phyloP scores from a whole-genome alignment of 2,329 filamentous ascomycete genomes.

The Byssochlamys sp. region DNA sequence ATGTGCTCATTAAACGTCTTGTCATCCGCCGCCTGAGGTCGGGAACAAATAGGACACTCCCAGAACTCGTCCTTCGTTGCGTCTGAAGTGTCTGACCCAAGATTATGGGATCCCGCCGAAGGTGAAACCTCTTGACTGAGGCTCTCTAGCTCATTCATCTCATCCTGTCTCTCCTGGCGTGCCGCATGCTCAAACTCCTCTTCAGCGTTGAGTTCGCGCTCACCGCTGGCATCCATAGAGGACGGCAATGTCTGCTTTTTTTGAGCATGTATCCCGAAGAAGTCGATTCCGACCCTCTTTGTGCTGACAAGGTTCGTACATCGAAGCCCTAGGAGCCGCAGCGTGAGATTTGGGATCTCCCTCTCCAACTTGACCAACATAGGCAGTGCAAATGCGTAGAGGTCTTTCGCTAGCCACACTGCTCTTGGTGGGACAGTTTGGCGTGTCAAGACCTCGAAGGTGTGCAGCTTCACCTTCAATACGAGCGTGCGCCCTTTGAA shows the following conservation, averaged over 20 bases:
- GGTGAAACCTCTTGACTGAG: slow-evolving; percentile 47
- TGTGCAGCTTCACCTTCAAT: slow-evolving; percentile 87
- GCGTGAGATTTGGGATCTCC: slow-evolving; percentile 66
- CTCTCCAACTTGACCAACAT: slow-evolving; percentile 77
- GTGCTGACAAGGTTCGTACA: slow-evolving; percentile 81
- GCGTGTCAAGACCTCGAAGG: slow-evolving; percentile 80
- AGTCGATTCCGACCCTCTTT: slow-evolving; percentile 69
- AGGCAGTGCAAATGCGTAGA: slow-evolving; percentile 71
- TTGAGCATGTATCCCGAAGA: slow-evolving; percentile 53
- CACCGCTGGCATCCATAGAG: slow-evolving; percentile 19
- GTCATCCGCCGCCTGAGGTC: slow-evolving; percentile 66
- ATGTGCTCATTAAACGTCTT: slow-evolving; percentile 80
- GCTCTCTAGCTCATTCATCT: slow-evolving; percentile 52
- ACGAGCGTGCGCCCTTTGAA: slow-evolving; percentile 86
- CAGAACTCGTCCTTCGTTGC: slow-evolving; percentile 42
- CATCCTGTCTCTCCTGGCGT: slow-evolving; percentile 50
- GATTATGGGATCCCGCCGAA: not conserved
- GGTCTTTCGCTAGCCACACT: slow-evolving; percentile 63
- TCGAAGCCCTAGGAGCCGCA: slow-evolving; percentile 78
- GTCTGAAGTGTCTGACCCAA: slow-evolving; percentile 18
- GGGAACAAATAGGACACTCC: slow-evolving; percentile 80
- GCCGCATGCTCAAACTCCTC: slow-evolving; percentile 56
- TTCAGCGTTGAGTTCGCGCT: slow-evolving; percentile 62
- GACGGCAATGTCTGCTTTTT: slow-evolving; percentile 12
- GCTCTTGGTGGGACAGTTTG: slow-evolving; percentile 68